Evolutionary conservation across 768 basidiomycete genomes (phyloP).

Genomic region (Tricholoma saponaceum): DNA sequence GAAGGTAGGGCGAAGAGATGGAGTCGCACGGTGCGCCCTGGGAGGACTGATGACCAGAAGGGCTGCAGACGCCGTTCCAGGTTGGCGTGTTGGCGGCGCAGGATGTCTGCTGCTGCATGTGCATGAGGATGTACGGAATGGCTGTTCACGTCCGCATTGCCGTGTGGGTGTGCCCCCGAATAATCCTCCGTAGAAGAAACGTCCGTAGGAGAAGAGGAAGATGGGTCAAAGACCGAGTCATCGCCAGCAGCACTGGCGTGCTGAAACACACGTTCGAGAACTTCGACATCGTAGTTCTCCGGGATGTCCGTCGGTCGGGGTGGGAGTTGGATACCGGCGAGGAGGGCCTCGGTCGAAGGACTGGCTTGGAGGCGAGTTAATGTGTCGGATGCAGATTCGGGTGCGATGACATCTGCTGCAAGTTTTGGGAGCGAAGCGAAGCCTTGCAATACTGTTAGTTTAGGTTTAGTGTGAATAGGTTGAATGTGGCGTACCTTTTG

Average conservation of each 20-base stretch:
- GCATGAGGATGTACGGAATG: conserved; percentile 11
- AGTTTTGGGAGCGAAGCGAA: conserved; percentile 73
- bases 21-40: conserved; percentile 59
- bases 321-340: conserved; percentile 44
- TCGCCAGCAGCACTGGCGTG: conserved; percentile 24
- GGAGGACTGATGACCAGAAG: conserved; percentile 76
- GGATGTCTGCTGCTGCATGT: conserved; percentile 20
- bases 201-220: too few species aligned
- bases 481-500: conserved; percentile 50
- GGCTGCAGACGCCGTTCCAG: conserved; percentile 72
- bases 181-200: conserved; percentile 9
- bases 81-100: conserved; percentile 65
- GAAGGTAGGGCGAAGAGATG: conserved; percentile 50
- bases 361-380: conserved; percentile 17
- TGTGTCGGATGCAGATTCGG: conserved; percentile 16
- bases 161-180: neutral
- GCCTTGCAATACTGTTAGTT: conserved; percentile 35
- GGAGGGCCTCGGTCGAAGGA: conserved; percentile 46
- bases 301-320: conserved; percentile 56
- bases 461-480: neutral
- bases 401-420: conserved; percentile 26
- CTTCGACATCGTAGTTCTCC: conserved; percentile 53
- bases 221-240: conserved; percentile 13
- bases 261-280: conserved; percentile 51
- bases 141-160: neutral